Conservation (phyloP, 108 stramenopile genomes). For the Discostella stelligeroides region DNA sequence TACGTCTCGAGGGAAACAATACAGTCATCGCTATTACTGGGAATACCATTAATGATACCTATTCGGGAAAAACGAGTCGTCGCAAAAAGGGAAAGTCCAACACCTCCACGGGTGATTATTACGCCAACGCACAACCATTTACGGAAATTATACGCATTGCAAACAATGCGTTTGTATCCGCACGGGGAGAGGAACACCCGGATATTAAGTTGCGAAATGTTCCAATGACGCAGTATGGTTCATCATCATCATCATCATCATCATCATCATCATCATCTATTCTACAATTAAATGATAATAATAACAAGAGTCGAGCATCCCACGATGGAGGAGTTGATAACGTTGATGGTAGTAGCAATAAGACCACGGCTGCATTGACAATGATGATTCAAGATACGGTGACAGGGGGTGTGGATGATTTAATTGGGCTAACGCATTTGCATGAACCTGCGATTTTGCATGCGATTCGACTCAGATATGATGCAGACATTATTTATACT, state of each 20-base stretch:
- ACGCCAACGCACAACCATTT: conserved; percentile 23
- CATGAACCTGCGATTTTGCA: conserved; percentile 64
- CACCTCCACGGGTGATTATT: conserved; percentile 12
- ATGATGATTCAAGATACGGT: conserved; percentile 36
- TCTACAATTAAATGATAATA: no score
- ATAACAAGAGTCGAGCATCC: conserved; percentile 1
- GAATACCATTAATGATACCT: conserved; percentile 13
- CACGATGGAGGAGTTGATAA: no score
- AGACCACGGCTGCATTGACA: not conserved
- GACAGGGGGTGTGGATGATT: conserved; percentile 49
- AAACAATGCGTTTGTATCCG: not conserved
- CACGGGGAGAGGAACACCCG: conserved; percentile 38
- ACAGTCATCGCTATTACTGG: not conserved
- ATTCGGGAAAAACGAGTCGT: conserved; percentile 19
- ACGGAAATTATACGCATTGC: conserved; percentile 6
- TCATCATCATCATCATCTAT: no score
- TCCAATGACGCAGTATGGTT: conserved; percentile 12
- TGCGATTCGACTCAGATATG: conserved; percentile 53
- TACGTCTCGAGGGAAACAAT: not conserved
- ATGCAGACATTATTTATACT: conserved; percentile 58
- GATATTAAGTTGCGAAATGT: conserved; percentile 48
- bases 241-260: no score
- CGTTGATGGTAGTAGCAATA: no score
- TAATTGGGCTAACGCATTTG: conserved; percentile 55
- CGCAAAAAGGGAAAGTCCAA: conserved; percentile 5